These are phyloP conservation scores for Pseudisothecium myosuroides DNA, from an alignment of 225 moss, liverwort and hornwort species.

Conservation along the genomic window DNA sequence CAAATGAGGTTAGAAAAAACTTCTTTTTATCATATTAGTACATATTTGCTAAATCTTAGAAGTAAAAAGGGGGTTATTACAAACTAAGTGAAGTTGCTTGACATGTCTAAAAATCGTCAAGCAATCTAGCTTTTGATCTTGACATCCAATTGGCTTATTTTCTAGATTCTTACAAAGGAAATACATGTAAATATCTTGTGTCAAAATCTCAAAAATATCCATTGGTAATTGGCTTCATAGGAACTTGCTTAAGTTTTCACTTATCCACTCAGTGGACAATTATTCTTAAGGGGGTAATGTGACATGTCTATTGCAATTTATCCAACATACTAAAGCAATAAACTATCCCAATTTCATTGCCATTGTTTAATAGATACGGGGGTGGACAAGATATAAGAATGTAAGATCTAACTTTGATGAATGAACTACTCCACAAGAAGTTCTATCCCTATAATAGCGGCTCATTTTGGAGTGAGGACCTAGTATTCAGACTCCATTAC, in stretches of 20 bases:
- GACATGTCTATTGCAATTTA: not conserved
- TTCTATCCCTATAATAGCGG: fast-evolving
- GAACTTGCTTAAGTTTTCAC: not conserved
- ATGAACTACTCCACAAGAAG: fast-evolving
- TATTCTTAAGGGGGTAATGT: too few relatives aligned
- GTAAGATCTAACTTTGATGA: not conserved
- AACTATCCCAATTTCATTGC: not conserved
- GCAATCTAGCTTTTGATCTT: fast-evolving
- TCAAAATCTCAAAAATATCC: not conserved
- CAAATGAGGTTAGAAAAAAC: not conserved
- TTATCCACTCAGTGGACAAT: fast-evolving
- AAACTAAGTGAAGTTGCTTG: too few relatives aligned
- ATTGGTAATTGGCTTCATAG: not conserved
- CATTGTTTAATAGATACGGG: fast-evolving
- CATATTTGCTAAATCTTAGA: not conserved
- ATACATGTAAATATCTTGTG: not conserved
- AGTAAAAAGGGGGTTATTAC: too few relatives aligned
- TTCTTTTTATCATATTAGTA: not conserved
- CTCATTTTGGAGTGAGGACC: not conserved
- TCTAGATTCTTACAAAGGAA: not conserved
- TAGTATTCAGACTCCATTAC: not conserved
- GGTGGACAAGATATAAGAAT: fast-evolving
- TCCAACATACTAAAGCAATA: not conserved
- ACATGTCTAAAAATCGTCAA: fast-evolving
- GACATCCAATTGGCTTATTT: fast-evolving